A percentile compares a stretch with the other conserved stretches of the same genome.
These are phyloP conservation scores for Microbotryomycetes sp. DNA, from an alignment of 1,284 basidiomycete genomes.

Conservation along the genomic window DNA sequence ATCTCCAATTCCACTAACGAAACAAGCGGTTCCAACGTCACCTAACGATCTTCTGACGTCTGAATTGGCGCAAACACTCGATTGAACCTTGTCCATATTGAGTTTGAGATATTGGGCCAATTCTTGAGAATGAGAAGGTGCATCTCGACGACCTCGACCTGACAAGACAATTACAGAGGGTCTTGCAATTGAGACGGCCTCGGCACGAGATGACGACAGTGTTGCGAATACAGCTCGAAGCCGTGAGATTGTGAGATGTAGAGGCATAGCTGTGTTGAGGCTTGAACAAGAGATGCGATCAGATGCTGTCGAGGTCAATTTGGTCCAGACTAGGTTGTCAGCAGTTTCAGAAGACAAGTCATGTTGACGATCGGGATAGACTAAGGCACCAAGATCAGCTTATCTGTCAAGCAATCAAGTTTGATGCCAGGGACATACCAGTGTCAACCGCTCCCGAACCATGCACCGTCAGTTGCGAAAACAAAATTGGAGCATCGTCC, in stretches of 20 bases:
- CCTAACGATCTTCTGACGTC: constrained; percentile 73
- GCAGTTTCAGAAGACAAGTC: constrained; percentile 64
- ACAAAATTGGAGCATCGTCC: constrained; percentile 1
- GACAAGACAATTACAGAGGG: constrained; percentile 56
- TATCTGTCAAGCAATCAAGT: too few species aligned
- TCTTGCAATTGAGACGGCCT: constrained; percentile 40
- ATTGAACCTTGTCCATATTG: constrained; percentile 43
- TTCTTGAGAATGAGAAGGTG: constrained; percentile 58
- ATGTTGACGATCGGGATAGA: constrained; percentile 52
- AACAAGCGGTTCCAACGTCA: constrained; percentile 66
- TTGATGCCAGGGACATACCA: too few species aligned
- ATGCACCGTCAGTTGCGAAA: constrained; percentile 30
- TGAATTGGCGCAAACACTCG: constrained; percentile 46
- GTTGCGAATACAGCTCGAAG: constrained; percentile 34
- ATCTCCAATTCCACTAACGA: constrained; percentile 50
- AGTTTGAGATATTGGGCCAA: constrained; percentile 55
- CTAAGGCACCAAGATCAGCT: too few species aligned
- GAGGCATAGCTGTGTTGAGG: constrained; percentile 51
- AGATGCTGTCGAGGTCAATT: constrained; percentile 1
- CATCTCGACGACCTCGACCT: constrained; percentile 61
- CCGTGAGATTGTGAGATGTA: constrained; percentile 52
- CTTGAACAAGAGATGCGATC: constrained; percentile 51
- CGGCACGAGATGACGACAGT: constrained; percentile 39
- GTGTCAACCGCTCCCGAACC: constrained; percentile 46
- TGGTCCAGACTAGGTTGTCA: constrained; percentile 41